Conservation (phyloP, 2,329 filamentous ascomycete genomes). For the Malbranchea cinnamomea region DNA sequence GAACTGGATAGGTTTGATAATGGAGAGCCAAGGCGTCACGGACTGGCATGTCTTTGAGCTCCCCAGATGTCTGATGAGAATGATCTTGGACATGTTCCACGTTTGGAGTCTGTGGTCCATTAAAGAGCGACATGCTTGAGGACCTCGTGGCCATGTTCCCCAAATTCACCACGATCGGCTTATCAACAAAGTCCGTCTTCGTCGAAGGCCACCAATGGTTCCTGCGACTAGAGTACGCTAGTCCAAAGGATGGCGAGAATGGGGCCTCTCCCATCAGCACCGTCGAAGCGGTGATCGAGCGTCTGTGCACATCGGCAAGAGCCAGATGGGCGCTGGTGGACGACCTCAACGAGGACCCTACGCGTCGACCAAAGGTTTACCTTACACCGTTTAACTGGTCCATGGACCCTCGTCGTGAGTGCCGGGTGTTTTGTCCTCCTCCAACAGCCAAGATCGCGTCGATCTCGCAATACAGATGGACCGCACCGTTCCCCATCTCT, state of each 20-base stretch:
- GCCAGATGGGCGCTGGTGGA: conserved; percentile 22
- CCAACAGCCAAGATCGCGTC: conserved; percentile 18
- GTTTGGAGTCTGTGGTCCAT: conserved; percentile 14
- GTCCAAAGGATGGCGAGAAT: conserved; percentile 27
- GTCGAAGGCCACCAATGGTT: conserved; percentile 16
- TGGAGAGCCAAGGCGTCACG: conserved; percentile 19
- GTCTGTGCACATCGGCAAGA: conserved; percentile 25
- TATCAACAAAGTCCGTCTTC: conserved; percentile 21
- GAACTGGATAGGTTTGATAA: conserved; percentile 30
- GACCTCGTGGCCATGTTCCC: conserved; percentile 16
- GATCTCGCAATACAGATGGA: conserved; percentile 31
- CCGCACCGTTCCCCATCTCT: conserved; percentile 18
- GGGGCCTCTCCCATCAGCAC: conserved; percentile 17
- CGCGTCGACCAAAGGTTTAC: conserved; percentile 18
- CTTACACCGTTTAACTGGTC: conserved; percentile 28
- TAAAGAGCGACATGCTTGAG: conserved; percentile 20
- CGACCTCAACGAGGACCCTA: conserved; percentile 9
- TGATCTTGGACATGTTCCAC: conserved; percentile 17
- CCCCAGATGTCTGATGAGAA: conserved; percentile 11
- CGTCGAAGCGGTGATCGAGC: conserved; percentile 21
- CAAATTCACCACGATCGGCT: conserved; percentile 12
- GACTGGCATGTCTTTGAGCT: conserved; percentile 8
- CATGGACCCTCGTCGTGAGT: conserved; percentile 28
- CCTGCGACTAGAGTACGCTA: conserved; percentile 29
- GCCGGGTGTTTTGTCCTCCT: conserved; percentile 31